Evolutionary conservation across 2,329 filamentous ascomycete genomes (phyloP).

Genomic region (Fusarium nodosum): DNA sequence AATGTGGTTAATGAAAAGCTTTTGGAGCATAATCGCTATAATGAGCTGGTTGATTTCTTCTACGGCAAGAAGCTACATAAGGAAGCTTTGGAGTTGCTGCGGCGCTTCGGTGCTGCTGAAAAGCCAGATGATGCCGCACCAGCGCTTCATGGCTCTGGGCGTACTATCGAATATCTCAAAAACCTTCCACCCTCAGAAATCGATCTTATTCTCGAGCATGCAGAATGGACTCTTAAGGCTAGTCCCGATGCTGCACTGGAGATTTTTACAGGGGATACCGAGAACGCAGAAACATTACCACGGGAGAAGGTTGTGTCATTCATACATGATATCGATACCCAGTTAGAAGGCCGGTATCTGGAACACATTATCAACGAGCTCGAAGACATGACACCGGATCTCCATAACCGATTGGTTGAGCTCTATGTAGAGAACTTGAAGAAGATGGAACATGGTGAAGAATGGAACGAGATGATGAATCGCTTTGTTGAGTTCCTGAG

Average conservation of each 20-base stretch:
- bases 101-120: conserved; percentile 79
- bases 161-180: conserved; percentile 92
- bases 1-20: conserved; percentile 94
- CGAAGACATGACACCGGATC: conserved; percentile 84
- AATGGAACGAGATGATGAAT: conserved; percentile 70
- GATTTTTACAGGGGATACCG: conserved; percentile 91
- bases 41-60: conserved; percentile 96
- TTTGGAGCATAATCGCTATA: conserved; percentile 88
- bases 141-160: conserved; percentile 80
- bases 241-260: conserved; percentile 87
- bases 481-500: conserved; percentile 81
- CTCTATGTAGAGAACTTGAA: conserved; percentile 72
- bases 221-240: conserved; percentile 84
- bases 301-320: conserved; percentile 81
- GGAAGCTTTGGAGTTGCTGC: conserved; percentile 84
- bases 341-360: conserved; percentile 83
- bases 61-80: conserved; percentile 94
- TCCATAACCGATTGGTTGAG: conserved; percentile 87
- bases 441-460: conserved; percentile 58
- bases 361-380: conserved; percentile 93
- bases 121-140: conserved; percentile 65
- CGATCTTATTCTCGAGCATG: conserved; percentile 91
- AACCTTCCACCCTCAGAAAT: conserved; percentile 88
- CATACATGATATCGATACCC: conserved; percentile 75
- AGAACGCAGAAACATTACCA: conserved; percentile 92